Base-by-base conservation (phyloP, 306 rosid genomes). In the Elaeagnus macrophylla region DNA sequence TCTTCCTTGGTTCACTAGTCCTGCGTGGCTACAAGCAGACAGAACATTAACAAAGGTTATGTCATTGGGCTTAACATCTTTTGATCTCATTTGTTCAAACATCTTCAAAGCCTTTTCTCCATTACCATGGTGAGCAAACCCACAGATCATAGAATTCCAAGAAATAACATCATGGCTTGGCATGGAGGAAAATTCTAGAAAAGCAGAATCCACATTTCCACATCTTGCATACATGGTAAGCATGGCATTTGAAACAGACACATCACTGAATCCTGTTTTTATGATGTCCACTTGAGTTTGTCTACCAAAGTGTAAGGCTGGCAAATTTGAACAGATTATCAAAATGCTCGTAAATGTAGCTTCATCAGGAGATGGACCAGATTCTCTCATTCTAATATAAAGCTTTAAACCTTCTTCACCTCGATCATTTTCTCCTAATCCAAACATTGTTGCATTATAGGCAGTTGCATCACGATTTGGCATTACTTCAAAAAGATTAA, bases 181-280 rank as follows among this genome's bases (percentile, higher is more conserved):
- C 82, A 76, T 76, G 51, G 60, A 72, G 25, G 65, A 62, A 53
- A 76, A 76, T 57, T 69, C 79, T 47, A 67, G 7, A 51, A 70
- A 17, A 64, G 85, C 79, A 36, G 64, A 80, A 39, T 64, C 75
- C 82, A 73, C 54, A 45, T 44, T 69, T 36, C 85, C 85, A 50
- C 85, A 80, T 60, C 79, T 80, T 19, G 85, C 79, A 13, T 80
- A 80, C 85, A 80, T 80, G 60, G 79, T 76, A 37, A 76, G 45
- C 66, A 69, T 66, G 35, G 82, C 85, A 51, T 76, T 80, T 9
- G 78, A 69, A 36, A 80, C 82, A 7, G 82, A 68, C 39, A 80
- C 35, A 20, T 45, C 37, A 35, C 25, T 14, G 52, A 76, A 76
- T 60, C 85, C 85, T 3, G 53, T 43, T 60, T 67, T 76, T 12